Base-by-base conservation (phyloP, 129 eudicot species). In the Flaveria ramosissima region DNA sequence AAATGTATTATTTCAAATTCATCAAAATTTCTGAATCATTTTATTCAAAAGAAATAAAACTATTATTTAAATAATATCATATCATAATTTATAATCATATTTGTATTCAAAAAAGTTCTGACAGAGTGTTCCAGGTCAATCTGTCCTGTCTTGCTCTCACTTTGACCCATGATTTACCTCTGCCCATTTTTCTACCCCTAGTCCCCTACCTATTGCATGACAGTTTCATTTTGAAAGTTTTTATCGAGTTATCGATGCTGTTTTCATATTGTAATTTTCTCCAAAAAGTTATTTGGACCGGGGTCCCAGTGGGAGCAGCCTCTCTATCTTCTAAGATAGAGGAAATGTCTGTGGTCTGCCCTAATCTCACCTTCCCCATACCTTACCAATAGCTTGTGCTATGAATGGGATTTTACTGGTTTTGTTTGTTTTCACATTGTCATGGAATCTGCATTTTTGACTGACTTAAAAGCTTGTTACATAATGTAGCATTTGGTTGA, bases 361-460 rank as follows among this genome's bases (percentile, higher is more conserved):
- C 7, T 36, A 5, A 36, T 36, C 41, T 36, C 8, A 36, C 41
- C 7, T 3, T 36, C 7, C 7, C 41, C 6, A 36, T 36, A 36
- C 41, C 41, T 1, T 30, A 5, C 41, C 7, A 4, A 36, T 36
- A 36, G 41, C 41, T 36, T 36, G 41, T 36, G 41, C 41, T 36
- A 36, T 36, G 41, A 36, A 36, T 36, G 41, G 41, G 41, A 36
- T 36, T 36, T 36, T 36, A 36, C 41, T 36, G 41, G 41, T 6
- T 32, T 36, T 36, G 41, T 36, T 36, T 36, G 41, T 36, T 32
- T 30, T 36, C 41, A 36, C 7, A 36, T 4, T 21, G 23, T 56
- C 9, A 36, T 27, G 30, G 70, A 42, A 36, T 47, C 21, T 60
- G 47, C 50, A 17, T 20, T 70, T 79, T 78, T 61, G 7, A 26